phyloP scores from a whole-genome alignment of 345 rosid genomes.

The Citrus unshiu region DNA sequence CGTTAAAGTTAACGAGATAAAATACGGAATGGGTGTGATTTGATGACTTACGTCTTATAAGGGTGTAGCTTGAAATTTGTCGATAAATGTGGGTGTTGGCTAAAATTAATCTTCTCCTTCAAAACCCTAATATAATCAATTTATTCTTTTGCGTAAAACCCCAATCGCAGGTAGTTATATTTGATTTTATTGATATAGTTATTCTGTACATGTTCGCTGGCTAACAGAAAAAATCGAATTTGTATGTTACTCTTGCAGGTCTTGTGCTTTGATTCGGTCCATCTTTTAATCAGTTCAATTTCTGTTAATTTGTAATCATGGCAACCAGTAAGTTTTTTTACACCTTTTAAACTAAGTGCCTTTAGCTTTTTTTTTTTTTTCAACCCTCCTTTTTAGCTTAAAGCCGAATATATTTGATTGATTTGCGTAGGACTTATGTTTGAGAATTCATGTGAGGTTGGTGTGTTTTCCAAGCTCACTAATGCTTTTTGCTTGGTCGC shows the following conservation, averaged over 20 bases:
- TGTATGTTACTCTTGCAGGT: neutral
- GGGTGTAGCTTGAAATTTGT: no score
- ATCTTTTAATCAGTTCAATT: neutral
- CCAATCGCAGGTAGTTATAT: neutral
- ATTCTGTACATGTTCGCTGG: neutral
- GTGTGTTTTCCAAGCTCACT: slow-evolving; percentile 81
- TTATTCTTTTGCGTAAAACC: no score
- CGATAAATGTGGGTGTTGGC: no score
- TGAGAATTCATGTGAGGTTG: slow-evolving; percentile 83
- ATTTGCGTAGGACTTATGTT: slow-evolving; percentile 65
- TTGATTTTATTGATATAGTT: neutral
- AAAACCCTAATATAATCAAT: no score
- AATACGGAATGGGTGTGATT: no score
- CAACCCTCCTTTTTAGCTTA: neutral
- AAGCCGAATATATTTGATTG: neutral
- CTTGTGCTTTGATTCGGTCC: no score
- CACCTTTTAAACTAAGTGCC: neutral
- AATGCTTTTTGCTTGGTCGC: slow-evolving; percentile 92
- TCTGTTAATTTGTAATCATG: slow-evolving; percentile 16
- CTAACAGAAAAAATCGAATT: neutral
- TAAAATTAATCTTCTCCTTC: no score
- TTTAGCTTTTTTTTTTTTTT: neutral
- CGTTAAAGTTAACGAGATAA: no score
- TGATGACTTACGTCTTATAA: no score
- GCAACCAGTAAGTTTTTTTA: slow-evolving; percentile 30